Evolutionary conservation across 2,329 filamentous ascomycete genomes (phyloP).

Genomic region (Rutstroemia sp.): DNA sequence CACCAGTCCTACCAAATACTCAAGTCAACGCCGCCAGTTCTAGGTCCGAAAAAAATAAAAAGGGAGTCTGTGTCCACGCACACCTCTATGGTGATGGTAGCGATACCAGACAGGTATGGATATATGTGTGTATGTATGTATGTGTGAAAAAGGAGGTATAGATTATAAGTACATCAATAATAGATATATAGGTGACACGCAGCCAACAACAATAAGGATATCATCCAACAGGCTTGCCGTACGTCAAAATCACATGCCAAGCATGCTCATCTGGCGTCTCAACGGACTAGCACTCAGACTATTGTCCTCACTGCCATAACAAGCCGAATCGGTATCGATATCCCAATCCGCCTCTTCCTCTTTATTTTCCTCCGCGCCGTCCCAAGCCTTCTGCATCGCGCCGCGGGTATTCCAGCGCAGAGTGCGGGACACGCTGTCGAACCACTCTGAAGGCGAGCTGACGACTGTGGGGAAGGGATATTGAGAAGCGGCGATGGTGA

Average conservation of each 20-base stretch:
- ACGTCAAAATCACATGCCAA: conserved; percentile 45
- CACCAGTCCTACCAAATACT: too few species aligned
- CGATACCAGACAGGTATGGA: too few species aligned
- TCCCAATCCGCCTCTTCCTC: conserved; percentile 67
- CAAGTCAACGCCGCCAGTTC: too few species aligned
- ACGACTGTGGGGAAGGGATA: conserved; percentile 97
- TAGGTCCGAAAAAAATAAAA: too few species aligned
- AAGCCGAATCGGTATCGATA: conserved; percentile 81
- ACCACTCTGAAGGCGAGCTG: conserved; percentile 86
- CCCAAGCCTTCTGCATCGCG: conserved; percentile 83
- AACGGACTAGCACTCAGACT: conserved; percentile 61
- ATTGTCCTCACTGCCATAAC: conserved; percentile 65
- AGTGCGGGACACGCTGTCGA: conserved; percentile 87
- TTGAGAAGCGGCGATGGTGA: conserved; percentile 91
- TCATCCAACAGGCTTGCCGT: not conserved
- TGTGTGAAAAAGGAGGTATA: too few species aligned
- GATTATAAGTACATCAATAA: too few species aligned
- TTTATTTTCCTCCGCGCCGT: conserved; percentile 36
- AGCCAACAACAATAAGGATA: too few species aligned
- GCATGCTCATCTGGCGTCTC: conserved; percentile 64
- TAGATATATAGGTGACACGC: too few species aligned
- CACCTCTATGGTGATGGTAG: too few species aligned
- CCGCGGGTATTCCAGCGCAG: conserved; percentile 92
- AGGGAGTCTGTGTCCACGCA: too few species aligned
- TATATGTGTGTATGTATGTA: too few species aligned